Base-by-base conservation (phyloP, 805 yeast genomes). In the Ogataea pini region DNA sequence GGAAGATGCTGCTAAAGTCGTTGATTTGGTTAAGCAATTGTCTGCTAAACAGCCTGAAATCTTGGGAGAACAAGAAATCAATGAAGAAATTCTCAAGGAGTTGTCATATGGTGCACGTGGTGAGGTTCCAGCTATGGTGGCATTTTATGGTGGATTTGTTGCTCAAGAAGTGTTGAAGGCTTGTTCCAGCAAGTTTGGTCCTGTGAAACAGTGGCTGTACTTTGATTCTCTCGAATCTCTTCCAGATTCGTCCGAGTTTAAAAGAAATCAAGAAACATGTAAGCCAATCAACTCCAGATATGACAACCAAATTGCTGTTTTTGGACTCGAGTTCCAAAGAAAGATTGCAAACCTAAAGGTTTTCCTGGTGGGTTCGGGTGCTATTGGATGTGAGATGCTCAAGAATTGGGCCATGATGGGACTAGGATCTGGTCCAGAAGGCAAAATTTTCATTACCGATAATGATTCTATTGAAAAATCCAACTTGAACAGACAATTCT, bases 351-450 rank as follows among this genome's bases (percentile, higher is more conserved):
- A 91, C 67, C 72, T 86, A 54, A 85, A 82, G 62, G 89, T 91
- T 3, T 92, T 94, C 68, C 74, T 94, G 56, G 99, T 94, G 34
- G 99, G 99, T 38, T 78, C 97, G 1, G 99, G 99, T 65, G 99
- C 99, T 16, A 94, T 94, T 73, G 99, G 99, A 33, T 94, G 99
- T 73, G 99, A 94, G 72, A 92, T 94, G 91, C 76, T 94, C 62
- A 94, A 94, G 71, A 91, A 89, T 64, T 94, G 98, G 98, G 97
- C 99, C 4, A 78, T 94, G 79, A 78, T 91, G 80, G 99, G 99
- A 38, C 72, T 94, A 45, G 98, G 96, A 29, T 78, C 96, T 19
- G 98, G 98, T 36, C 89, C 91, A 33, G 69, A 86, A 3, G 99
- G 99, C 60, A 78, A 81, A 59, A 87, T 94, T 51, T 70, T 72